phyloP scores from a whole-genome alignment of 2,329 filamentous ascomycete genomes.

The Pseudopithomyces maydicus region DNA sequence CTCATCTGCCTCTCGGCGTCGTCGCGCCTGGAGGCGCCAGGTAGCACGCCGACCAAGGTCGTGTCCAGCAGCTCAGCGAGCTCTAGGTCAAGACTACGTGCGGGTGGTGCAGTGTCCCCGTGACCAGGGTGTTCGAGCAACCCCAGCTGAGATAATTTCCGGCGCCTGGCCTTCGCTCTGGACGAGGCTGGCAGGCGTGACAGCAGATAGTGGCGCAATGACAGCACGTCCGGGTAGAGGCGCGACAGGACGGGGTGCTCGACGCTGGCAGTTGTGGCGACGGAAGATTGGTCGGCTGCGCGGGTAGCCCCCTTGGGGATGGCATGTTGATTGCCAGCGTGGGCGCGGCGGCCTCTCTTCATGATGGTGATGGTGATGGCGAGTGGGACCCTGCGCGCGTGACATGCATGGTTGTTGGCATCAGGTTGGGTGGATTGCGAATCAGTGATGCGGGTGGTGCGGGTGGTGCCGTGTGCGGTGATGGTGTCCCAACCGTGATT shows the following conservation, averaged over 20 bases:
- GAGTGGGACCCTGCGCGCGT: slow-evolving; percentile 9
- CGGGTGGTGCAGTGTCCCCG: slow-evolving; percentile 45
- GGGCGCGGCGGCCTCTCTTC: slow-evolving; percentile 38
- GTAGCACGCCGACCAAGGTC: slow-evolving; percentile 64
- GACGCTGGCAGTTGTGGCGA: slow-evolving; percentile 37
- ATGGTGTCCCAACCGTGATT: slow-evolving; percentile 11
- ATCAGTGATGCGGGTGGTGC: not conserved
- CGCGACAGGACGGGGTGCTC: slow-evolving; percentile 69
- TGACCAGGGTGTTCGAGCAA: slow-evolving; percentile 11
- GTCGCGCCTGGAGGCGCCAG: slow-evolving; percentile 53
- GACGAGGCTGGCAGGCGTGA: slow-evolving; percentile 69
- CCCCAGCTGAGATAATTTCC: slow-evolving; percentile 50
- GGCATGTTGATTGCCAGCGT: slow-evolving; percentile 21
- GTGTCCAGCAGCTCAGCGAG: slow-evolving; percentile 69
- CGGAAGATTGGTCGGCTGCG: slow-evolving; percentile 36
- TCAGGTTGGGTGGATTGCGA: not conserved
- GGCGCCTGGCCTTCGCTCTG: slow-evolving; percentile 51
- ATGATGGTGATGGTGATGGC: slow-evolving; percentile 15
- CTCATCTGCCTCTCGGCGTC: slow-evolving; percentile 43
- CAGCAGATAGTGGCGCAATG: slow-evolving; percentile 73
- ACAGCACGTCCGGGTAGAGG: slow-evolving; percentile 69
- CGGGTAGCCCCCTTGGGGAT: slow-evolving; percentile 30
- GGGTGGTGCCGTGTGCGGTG: slow-evolving; percentile 17
- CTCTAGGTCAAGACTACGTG: slow-evolving; percentile 37
- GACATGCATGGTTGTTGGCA: slow-evolving; percentile 10